Evolutionary conservation across 257 asterid genomes (phyloP).

Genomic region (Solanum verrucosum): DNA sequence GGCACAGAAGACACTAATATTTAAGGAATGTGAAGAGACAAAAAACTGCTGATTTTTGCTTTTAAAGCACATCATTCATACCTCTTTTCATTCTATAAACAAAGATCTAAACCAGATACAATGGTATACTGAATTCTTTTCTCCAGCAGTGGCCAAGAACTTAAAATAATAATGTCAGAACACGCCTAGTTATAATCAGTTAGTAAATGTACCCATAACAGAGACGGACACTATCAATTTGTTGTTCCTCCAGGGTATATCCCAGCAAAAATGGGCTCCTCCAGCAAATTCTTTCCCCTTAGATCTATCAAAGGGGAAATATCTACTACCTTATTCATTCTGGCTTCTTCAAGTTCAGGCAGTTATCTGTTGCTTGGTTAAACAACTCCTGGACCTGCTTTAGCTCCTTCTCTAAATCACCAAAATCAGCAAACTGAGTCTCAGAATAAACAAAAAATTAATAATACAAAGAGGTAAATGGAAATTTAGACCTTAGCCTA

Average conservation of each 20-base stretch:
- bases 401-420: conserved; percentile 47
- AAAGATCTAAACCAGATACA: background rate
- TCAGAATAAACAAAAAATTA: background rate
- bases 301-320: background rate
- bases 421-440: background rate
- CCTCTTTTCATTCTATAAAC: background rate
- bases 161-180: background rate
- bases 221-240: background rate
- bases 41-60: background rate
- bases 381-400: conserved; percentile 84
- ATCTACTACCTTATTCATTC: conserved; percentile 23
- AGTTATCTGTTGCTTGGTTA: conserved; percentile 70
- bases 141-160: background rate
- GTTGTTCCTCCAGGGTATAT: background rate
- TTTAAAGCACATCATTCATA: background rate
- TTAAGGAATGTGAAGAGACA: background rate
- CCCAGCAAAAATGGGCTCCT: background rate
- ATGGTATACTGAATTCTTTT: background rate
- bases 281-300: background rate
- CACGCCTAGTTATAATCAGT: background rate
- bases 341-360: conserved; percentile 77
- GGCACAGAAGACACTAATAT: background rate
- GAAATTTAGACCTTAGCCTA: background rate
- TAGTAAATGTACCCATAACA: background rate
- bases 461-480: background rate